Base-by-base conservation (phyloP, 116 monocot species). In the Trichopus zeylanicus region DNA sequence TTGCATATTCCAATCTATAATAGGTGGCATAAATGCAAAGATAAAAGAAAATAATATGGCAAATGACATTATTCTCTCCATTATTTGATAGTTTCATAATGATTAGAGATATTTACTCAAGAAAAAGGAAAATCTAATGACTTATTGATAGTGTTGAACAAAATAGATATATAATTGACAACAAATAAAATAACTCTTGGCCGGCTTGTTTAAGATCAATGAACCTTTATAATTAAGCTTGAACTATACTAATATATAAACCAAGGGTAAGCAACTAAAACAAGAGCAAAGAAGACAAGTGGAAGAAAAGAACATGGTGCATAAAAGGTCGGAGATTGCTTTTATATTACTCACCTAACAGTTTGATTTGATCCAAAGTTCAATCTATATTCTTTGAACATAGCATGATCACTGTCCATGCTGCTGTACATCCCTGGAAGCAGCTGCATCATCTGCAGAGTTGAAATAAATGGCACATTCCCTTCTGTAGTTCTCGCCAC, bases 261-360 rank as follows among this genome's bases (percentile, higher is more conserved):
- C n/a, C n/a, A n/a, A n/a, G n/a, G n/a, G n/a, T n/a, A n/a, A n/a
- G n/a, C n/a, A n/a, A n/a, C n/a, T 42, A 13, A 42, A 42, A 1
- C 1, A 16, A 16, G 13, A 42, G n/a, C 42, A 42, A 5, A 33
- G 32, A 33, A 8, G 8, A 8, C 32, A 33, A 33, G 4, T 4
- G 8, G 8, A 33, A 12, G 13, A 1, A 42, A 42, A 33, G 10
- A n/a, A n/a, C n/a, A n/a, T n/a, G n/a, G n/a, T n/a, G n/a, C n/a
- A n/a, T n/a, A n/a, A n/a, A n/a, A n/a, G n/a, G n/a, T n/a, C n/a
- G n/a, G n/a, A n/a, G n/a, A n/a, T n/a, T n/a, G n/a, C n/a, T n/a
- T n/a, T n/a, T n/a, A n/a, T n/a, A n/a, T n/a, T n/a, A n/a, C 46
- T 27, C 47, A 63, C 63, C 63, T 22, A 15, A 63, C 31, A 24